Evolutionary conservation across 257 asterid genomes (phyloP).

Genomic region (Jaltomata sinuosa): DNA sequence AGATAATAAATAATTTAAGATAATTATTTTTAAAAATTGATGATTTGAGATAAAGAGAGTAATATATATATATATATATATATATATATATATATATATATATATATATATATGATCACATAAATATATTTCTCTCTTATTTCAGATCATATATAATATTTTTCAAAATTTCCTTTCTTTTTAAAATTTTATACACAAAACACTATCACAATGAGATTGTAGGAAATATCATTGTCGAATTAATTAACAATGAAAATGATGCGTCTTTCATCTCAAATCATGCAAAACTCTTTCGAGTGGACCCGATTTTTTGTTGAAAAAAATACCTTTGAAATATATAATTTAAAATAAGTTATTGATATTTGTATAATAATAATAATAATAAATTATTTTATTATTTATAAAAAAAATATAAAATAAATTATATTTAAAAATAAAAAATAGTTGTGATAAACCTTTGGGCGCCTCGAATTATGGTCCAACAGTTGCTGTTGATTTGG

Average conservation of each 20-base stretch:
- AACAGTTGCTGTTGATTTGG: background rate
- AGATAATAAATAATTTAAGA: too few relatives aligned
- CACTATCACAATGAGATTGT: background rate
- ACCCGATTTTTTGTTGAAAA: background rate
- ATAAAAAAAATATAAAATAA: background rate
- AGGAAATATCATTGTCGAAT: background rate
- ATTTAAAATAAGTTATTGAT: too few relatives aligned
- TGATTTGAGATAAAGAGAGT: too few relatives aligned
- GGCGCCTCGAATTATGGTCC: background rate
- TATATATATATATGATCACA: too few relatives aligned
- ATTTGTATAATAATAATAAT: too few relatives aligned
- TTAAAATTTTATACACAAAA: too few relatives aligned
- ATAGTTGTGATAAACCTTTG: background rate
- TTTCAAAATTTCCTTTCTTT: too few relatives aligned
- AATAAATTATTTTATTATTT: background rate
- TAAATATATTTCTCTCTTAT: background rate
- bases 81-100: too few relatives aligned
- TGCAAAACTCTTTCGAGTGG: background rate
- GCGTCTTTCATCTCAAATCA: background rate
- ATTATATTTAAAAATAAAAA: background rate
- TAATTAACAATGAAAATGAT: too few relatives aligned
- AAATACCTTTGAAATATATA: background rate
- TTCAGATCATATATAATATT: background rate
- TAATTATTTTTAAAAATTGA: too few relatives aligned
- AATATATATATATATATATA: too few relatives aligned